Base-by-base conservation (phyloP, 2,329 filamentous ascomycete genomes). In the Thermoascus crustaceus region DNA sequence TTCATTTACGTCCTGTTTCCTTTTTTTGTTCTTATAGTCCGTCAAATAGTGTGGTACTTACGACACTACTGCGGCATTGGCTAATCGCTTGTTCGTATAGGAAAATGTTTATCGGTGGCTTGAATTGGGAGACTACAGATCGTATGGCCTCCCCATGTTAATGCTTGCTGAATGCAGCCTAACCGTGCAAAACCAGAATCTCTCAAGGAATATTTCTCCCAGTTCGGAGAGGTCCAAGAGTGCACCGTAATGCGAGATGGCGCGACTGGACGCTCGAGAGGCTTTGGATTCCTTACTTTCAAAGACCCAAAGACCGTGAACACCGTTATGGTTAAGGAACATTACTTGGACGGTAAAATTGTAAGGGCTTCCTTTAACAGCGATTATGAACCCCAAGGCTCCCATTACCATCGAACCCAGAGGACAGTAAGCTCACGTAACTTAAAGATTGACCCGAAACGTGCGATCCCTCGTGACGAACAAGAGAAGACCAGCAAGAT, bases 161-260 rank as follows among this genome's bases (percentile, higher is more conserved):
- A 13, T 34, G 37, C 41, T 40, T 22, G 14, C 33, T 19, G 18
- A 26, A 26, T 31, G 19, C 30, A 34, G 21, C 46, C 56, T 64
- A 49, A 63, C 48, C 35, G 32, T 32, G 18, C 18, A 16, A 14
- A 30, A 10, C 14, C 46, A 98, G 91, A 98, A 71, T 96, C 91
- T 5, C 75, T 98, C 18, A 85, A 87, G 49, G 85, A 95, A 46
- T 98, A 98, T 61, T 98, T 98, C 61, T 88, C 89, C 8, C 87
- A 96, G 52, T 98, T 94, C 58, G 91, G 91, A 41, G 91, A 98
- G 60, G 91, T 98, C 29, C 76, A 89, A 19, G 91, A 98, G 67
- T 96, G 91, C 60, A 98, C 91, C 10, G 91, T 98, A n/a, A 98
- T 98, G 91, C 78, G 91, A 46, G 91, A 98, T 63, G 88, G 87